Conservation (phyloP, 2,329 filamentous ascomycete species). For the Colletotrichum cuscutae region DNA sequence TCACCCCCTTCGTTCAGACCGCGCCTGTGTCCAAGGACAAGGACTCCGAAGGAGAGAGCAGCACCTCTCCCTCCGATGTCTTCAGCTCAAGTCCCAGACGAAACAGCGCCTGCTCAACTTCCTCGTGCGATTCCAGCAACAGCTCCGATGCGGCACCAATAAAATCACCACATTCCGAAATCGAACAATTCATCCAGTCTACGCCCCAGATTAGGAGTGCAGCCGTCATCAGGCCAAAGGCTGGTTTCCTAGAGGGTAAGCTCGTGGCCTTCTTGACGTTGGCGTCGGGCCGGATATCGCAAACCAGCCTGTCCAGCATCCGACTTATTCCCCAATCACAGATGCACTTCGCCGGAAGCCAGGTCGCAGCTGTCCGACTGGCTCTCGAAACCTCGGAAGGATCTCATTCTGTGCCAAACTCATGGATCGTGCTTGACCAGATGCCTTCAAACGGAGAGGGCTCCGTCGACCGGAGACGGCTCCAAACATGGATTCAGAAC, state of each 20-base stretch:
- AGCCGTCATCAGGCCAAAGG: conserved; percentile 57
- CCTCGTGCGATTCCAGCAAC: conserved; percentile 26
- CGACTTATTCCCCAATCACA: conserved; percentile 49
- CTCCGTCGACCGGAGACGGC: conserved; percentile 52
- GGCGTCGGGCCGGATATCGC: conserved; percentile 40
- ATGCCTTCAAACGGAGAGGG: conserved; percentile 56
- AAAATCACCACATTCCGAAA: conserved; percentile 9
- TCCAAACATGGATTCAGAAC: conserved; percentile 66
- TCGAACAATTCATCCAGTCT: conserved; percentile 46
- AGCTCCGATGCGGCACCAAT: conserved; percentile 18
- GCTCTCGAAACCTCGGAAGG: conserved; percentile 42
- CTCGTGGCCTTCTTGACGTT: conserved; percentile 59
- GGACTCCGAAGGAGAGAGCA: conserved; percentile 30
- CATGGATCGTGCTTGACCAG: conserved; percentile 59
- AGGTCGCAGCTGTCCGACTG: conserved; percentile 51
- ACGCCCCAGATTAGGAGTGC: conserved; percentile 53
- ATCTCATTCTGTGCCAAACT: conserved; percentile 50
- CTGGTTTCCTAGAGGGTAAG: conserved; percentile 61
- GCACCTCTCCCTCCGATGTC: conserved; percentile 33
- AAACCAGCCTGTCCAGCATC: conserved; percentile 42
- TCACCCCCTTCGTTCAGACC: conserved; percentile 41
- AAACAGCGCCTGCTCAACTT: conserved; percentile 28
- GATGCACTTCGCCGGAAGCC: conserved; percentile 51
- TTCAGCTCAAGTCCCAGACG: conserved; percentile 35
- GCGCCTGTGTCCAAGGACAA: conserved; percentile 20